phyloP scores from a whole-genome alignment of 1,284 basidiomycete species.

The Golubevia pallescens region DNA sequence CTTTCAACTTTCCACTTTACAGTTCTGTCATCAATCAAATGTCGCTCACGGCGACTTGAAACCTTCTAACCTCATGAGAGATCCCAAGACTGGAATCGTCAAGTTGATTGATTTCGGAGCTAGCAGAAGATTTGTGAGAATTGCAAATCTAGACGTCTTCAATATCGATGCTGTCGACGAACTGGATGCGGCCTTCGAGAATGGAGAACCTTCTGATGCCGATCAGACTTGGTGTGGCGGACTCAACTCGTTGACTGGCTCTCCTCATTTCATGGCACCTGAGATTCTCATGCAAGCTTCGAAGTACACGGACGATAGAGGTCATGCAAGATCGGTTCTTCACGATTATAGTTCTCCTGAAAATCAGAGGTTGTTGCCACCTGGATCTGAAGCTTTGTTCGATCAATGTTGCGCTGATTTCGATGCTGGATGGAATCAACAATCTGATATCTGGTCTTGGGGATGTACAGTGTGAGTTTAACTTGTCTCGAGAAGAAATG shows the following conservation, averaged over 20 bases:
- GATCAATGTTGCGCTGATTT: not conserved
- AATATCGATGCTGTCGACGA: not conserved
- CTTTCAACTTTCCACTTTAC: no score
- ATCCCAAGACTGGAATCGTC: not conserved
- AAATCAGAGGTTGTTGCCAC: not conserved
- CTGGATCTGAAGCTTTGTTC: not conserved
- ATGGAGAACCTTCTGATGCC: not conserved
- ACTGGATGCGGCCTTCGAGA: not conserved
- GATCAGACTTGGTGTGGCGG: not conserved
- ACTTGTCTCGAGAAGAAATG: no score
- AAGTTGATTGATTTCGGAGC: not conserved
- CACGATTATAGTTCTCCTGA: not conserved
- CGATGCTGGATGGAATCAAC: not conserved
- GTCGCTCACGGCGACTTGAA: not conserved
- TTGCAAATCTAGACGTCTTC: not conserved
- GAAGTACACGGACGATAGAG: not conserved
- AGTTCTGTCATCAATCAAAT: not conserved
- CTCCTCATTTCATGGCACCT: no score
- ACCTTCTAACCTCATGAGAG: not conserved
- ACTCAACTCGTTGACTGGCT: no score
- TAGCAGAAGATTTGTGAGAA: not conserved
- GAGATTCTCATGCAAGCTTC: constrained; percentile 3
- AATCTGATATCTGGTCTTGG: not conserved
- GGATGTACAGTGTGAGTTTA: not conserved
- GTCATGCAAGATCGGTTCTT: not conserved